A percentile compares a stretch with the other conserved stretches of the same genome.
These are phyloP conservation scores for Apodospora peruviana DNA, from an alignment of 495 filamentous ascomycete genomes.

Conservation along the genomic window DNA sequence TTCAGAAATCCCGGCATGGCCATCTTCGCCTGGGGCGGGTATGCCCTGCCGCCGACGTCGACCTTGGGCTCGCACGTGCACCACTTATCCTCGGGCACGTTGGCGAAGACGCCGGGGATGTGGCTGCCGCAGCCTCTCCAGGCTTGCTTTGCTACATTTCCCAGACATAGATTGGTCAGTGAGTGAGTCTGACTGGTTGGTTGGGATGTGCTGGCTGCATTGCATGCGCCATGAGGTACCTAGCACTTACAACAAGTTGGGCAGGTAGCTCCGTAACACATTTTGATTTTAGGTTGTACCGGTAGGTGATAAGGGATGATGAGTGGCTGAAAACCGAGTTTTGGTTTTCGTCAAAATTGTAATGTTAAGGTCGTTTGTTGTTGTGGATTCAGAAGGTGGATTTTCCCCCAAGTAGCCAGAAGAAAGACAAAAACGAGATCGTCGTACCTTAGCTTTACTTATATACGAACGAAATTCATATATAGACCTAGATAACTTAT, in stretches of 20 bases:
- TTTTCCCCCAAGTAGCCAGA: too few species aligned
- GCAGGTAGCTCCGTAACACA: constrained; percentile 37
- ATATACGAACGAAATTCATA: too few species aligned
- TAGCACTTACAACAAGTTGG: constrained; percentile 31
- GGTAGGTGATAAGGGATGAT: background rate
- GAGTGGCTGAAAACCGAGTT: background rate
- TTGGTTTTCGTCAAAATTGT: background rate
- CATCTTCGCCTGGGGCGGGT: constrained; percentile 53
- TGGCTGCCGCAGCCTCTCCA: constrained; percentile 67
- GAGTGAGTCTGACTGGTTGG: background rate
- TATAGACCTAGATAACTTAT: too few species aligned
- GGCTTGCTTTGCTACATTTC: constrained; percentile 52
- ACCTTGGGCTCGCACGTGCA: constrained; percentile 58
- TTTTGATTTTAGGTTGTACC: constrained; percentile 14
- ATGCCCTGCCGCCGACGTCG: constrained; percentile 52
- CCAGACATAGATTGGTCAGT: too few species aligned
- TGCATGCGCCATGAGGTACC: too few species aligned
- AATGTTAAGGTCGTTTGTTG: too few species aligned
- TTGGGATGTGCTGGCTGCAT: too few species aligned
- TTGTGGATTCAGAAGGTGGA: too few species aligned
- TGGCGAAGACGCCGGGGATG: constrained; percentile 55
- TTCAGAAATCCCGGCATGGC: constrained; percentile 12
- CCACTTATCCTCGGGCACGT: constrained; percentile 49
- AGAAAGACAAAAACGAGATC: too few species aligned
- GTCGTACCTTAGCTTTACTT: too few species aligned